Percentiles rank a stretch among this genome's conserved stretches.
Conservation (phyloP, 2,329 filamentous ascomycete species). For the Cercospora zeae-maydis region DNA sequence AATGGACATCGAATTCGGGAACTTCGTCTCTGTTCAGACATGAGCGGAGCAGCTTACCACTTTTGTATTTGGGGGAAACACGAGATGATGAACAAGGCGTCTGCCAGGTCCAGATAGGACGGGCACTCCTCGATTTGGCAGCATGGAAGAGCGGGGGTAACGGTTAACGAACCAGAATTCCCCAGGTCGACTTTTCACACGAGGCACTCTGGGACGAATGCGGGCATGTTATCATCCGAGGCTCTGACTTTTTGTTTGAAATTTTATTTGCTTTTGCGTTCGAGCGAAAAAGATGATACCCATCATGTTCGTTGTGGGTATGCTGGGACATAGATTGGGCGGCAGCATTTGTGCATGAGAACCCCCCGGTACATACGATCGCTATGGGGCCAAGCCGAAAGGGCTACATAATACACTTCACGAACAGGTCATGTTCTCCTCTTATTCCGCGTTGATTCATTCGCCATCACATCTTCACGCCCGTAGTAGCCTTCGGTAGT, state of each 20-base stretch:
- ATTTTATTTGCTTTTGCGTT: slow-evolving; percentile 4
- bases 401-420: background rate
- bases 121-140: background rate
- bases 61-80: background rate
- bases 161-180: background rate
- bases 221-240: background rate
- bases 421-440: background rate
- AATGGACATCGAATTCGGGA: slow-evolving; percentile 1
- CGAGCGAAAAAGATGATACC: slow-evolving; percentile 11
- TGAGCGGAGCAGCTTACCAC: background rate
- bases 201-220: background rate
- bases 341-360: background rate
- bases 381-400: background rate
- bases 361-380: background rate
- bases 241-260: background rate
- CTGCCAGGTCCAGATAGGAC: background rate
- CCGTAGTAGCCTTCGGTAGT: background rate
- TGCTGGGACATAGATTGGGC: background rate
- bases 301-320: background rate
- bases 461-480: background rate
- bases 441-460: background rate
- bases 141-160: background rate
- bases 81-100: background rate
- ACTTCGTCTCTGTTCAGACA: slow-evolving; percentile 7
- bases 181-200: background rate